Evolutionary conservation across 106 monocot species (phyloP), one percentile per base, ranked within the genome.

Genomic region (Platanthera zijinensis): DNA sequence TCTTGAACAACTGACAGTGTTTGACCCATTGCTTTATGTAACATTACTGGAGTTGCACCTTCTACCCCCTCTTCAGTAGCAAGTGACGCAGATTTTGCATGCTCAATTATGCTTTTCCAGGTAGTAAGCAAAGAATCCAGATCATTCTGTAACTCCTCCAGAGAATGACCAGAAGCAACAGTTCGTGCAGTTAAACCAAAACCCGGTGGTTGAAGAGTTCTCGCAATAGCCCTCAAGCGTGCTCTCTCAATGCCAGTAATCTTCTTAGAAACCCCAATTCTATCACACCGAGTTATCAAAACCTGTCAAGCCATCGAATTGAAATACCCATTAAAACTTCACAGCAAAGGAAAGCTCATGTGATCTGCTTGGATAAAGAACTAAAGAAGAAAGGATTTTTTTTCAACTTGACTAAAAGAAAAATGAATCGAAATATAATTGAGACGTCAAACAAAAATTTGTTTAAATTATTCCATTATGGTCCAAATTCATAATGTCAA

Each of bases 11-110:
- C 93, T 71, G 87, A 89, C 39, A 96, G 83, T 56, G 96, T 89
- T 67, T 93, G 96, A 71, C 91, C 87, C 96, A 93, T 96, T 70
- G 96, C 91, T 73, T 87, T 84, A 74, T 96, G 96, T 75, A 96
- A 79, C 74, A 96, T 81, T 69, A 89, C 86, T 49, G 96, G 96
- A 77, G 84, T 85, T 78, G 93, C 96, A 81, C 91, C 93, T 80
- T 93, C 86, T 21, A 93, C 91, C 68, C 96, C 93, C 74, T 96
- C 91, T 47, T 93, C 89, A 52, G 87, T 85, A 76, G 96, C 93
- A 83, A 90, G 85, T 57, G 89, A 89, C 56, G 96, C 87, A 75
- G 96, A 96, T 87, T 91, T 91, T 79, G 96, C 93, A 86, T 87
- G 88, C 75, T 93, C 93, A 87, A 89, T 80, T 72, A 96, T 93